Base-by-base conservation (phyloP, 345 rosid species). In the Moricandia arvensis region DNA sequence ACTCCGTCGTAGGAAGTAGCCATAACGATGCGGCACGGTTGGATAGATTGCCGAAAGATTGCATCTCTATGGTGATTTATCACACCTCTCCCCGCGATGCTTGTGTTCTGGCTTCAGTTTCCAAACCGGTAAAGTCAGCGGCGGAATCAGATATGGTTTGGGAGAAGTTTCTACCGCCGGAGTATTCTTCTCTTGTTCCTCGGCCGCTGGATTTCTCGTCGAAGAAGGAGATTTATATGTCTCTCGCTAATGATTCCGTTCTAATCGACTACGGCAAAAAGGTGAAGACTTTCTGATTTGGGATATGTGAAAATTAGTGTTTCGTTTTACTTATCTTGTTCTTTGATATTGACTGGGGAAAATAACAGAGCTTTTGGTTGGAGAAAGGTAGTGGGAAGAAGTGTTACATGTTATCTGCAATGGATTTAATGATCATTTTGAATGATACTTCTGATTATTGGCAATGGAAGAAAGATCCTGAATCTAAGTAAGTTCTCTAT, bases 341-440 rank as follows among this genome's bases (percentile, higher is more conserved):
- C n/a, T n/a, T n/a, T n/a, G n/a, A n/a, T n/a, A n/a, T n/a, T n/a
- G n/a, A n/a, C n/a, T n/a, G n/a, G n/a, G n/a, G n/a, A n/a, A n/a
- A n/a, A n/a, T n/a, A n/a, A n/a, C n/a, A 88, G 93, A 82, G 88
- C 82, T 79, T 86, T 61, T 85, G 74, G 62, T 63, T 88, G 81
- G 93, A 88, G 54, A 82, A 82, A 59, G 8, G 4, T 26, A 88
- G 75, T 74, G 92, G 90, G 65, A 86, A 83, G 82, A 83, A 82
- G 59, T 86, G 90, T 69, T 88, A 65, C 69, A 85, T 88, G 90
- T n/a, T 86, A 58, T 85, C 93, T 0, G 81, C 93, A 0, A 82
- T 83, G 79, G 86, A 78, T 10, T 85, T 88, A 7, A 10, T 8
- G 7, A 88, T 88, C 68, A 38, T 78, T 3, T 86, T 90, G 88